Percentiles rank a stretch among this genome's conserved stretches.
phyloP scores from a whole-genome alignment of 345 rosid genomes.

The Euphorbia lathyris region DNA sequence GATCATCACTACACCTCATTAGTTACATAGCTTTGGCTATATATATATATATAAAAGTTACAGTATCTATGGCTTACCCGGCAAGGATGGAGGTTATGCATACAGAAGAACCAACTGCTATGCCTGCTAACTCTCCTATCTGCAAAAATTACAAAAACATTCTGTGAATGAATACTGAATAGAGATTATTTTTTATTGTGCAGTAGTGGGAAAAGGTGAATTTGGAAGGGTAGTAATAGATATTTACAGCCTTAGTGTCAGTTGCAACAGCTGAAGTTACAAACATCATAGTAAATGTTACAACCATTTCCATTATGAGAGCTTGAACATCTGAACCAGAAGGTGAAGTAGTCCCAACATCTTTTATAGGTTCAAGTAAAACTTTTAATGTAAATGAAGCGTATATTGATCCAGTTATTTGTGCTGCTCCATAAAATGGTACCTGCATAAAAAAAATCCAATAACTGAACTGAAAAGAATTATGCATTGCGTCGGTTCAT shows the following conservation, averaged over 20 bases:
- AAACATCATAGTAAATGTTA: slow-evolving; percentile 51
- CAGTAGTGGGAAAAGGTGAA: not conserved
- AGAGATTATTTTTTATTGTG: not conserved
- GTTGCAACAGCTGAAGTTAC: slow-evolving; percentile 49
- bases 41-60: not conserved
- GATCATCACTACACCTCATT: slow-evolving; percentile 18
- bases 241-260: slow-evolving; percentile 42
- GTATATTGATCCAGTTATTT: slow-evolving; percentile 37
- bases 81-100: slow-evolving; percentile 54
- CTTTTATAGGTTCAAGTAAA: slow-evolving; percentile 39
- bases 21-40: not conserved
- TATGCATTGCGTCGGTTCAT: too few relatives aligned
- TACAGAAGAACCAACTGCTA: slow-evolving; percentile 56
- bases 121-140: slow-evolving; percentile 57
- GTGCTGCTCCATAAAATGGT: slow-evolving; percentile 47
- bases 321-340: slow-evolving; percentile 48
- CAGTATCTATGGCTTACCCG: slow-evolving; percentile 32
- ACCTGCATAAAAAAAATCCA: slow-evolving; percentile 28
- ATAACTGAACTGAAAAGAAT: too few relatives aligned
- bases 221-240: not conserved
- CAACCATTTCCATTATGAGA: slow-evolving; percentile 50
- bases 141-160: slow-evolving; percentile 7
- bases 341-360: slow-evolving; percentile 46
- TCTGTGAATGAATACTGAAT: not conserved
- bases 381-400: slow-evolving; percentile 37